Evolutionary conservation across 2,329 filamentous ascomycete species (phyloP).

Genomic region (Pyricularia pennisetigena): DNA sequence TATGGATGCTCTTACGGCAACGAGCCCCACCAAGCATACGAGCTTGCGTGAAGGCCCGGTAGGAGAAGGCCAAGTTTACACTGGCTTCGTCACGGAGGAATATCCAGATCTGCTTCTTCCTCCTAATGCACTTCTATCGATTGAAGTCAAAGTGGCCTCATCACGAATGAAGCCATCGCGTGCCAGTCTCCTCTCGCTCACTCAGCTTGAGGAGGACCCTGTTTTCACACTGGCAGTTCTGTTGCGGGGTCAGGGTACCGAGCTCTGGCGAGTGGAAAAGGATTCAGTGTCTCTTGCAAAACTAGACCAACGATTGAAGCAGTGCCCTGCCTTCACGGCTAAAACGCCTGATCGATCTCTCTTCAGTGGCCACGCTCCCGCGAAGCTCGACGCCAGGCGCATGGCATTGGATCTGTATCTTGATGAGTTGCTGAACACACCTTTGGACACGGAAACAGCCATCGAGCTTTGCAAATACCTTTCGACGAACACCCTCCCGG

Average conservation of each 20-base stretch:
- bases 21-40: slow-evolving; percentile 16
- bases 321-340: slow-evolving; percentile 60
- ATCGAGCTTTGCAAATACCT: slow-evolving; percentile 81
- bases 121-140: slow-evolving; percentile 78
- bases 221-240: slow-evolving; percentile 88
- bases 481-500: slow-evolving; percentile 54
- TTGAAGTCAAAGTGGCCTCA: slow-evolving; percentile 80
- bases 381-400: slow-evolving; percentile 82
- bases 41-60: slow-evolving; percentile 26
- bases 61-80: slow-evolving; percentile 48
- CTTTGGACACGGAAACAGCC: slow-evolving; percentile 67
- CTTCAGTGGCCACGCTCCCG: slow-evolving; percentile 87
- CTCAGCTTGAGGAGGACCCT: slow-evolving; percentile 77
- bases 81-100: slow-evolving; percentile 72
- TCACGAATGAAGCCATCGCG: slow-evolving; percentile 91
- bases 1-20: slow-evolving; percentile 12
- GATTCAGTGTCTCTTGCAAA: slow-evolving; percentile 72
- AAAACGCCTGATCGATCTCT: slow-evolving; percentile 75
- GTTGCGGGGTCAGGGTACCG: slow-evolving; percentile 62
- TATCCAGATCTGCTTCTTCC: slow-evolving; percentile 78
- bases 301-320: slow-evolving; percentile 73
- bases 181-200: slow-evolving; percentile 71
- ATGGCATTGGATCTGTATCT: slow-evolving; percentile 76
- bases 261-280: slow-evolving; percentile 94
- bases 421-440: slow-evolving; percentile 73